A percentile compares a stretch with the other conserved stretches of the same genome.
Conservation (phyloP, 345 rosid genomes). For the Ceriops tagal region DNA sequence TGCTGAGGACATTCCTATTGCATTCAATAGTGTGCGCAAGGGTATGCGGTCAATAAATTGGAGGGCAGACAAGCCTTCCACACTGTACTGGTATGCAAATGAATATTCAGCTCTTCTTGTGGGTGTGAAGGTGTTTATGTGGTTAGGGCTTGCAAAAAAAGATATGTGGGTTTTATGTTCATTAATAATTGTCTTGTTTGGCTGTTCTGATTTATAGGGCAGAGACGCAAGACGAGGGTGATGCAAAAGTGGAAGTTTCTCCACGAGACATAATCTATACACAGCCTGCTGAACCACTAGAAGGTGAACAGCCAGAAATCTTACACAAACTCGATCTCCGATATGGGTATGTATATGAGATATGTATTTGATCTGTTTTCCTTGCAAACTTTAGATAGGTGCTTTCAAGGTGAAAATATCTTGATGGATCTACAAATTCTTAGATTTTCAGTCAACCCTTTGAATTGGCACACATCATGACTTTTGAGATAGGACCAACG, state of each 20-base stretch:
- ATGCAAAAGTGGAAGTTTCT: constrained; percentile 89
- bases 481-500: neutral
- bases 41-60: constrained; percentile 91
- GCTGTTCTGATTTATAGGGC: constrained; percentile 55
- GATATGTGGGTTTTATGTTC: neutral
- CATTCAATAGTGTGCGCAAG: constrained; percentile 78
- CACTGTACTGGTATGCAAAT: constrained; percentile 66
- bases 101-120: neutral
- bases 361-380: constrained; percentile 4
- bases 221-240: constrained; percentile 98
- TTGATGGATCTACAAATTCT: neutral
- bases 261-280: constrained; percentile 87
- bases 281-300: constrained; percentile 69
- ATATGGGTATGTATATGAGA: constrained; percentile 58
- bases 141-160: too few species aligned
- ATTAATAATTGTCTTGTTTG: constrained; percentile 10
- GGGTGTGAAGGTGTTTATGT: neutral
- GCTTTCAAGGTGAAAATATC: neutral
- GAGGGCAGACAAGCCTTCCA: constrained; percentile 96
- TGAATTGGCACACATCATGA: neutral
- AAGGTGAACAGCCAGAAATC: constrained; percentile 73
- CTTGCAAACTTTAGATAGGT: constrained; percentile 7
- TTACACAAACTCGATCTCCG: constrained; percentile 95
- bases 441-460: neutral
- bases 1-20: constrained; percentile 94